Base-by-base conservation (phyloP, 495 filamentous ascomycete genomes). In the Durotheca rogersii region DNA sequence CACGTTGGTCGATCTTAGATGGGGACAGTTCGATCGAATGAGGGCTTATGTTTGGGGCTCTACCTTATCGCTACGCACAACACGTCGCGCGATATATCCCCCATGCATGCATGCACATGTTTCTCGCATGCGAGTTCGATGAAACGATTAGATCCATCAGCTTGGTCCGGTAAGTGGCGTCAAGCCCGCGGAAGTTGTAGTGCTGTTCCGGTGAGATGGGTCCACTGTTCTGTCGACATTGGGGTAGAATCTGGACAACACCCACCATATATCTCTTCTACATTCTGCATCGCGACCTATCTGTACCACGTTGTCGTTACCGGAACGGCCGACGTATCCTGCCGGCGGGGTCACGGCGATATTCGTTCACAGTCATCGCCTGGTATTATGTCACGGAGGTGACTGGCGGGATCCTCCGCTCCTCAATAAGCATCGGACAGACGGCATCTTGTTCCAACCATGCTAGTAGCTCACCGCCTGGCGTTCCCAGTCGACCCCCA, bases 241-340 rank as follows among this genome's bases (percentile, higher is more conserved):
- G 7, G 14, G 20, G 30, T n/a, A 11, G 44, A 49, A 43, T 18
- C 15, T 41, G 21, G 14, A 17, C 47, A 35, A 52, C 52, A 48
- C 51, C 47, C 41, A 47, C 54, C 54, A 37, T 43, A 12, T 16
- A 32, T 14, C 2, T 19, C 20, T 41, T 25, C 11, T 10, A 1
- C 16, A 9, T 14, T 27, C n/a, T 48, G 44, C 41, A 53, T 53
- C 39, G 41, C 6, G 16, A 25, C 14, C n/a, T 20, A n/a, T 41
- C 11, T 15, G 48, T 41, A 16, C 55, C 55, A 31, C 11, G 16
- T 21, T 7, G 48, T 53, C 40, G 55, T 47, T 14, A 44, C 10
- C 35, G 16, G n/a, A n/a, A n/a, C n/a, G n/a, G n/a, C 14, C 14
- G n/a, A 18, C n/a, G 12, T 15, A 1, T 7, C 14, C 36, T 12